Evolutionary conservation across 768 basidiomycete genomes (phyloP), one percentile per base, ranked within the genome.

Genomic region (Tricholoma saponaceum): DNA sequence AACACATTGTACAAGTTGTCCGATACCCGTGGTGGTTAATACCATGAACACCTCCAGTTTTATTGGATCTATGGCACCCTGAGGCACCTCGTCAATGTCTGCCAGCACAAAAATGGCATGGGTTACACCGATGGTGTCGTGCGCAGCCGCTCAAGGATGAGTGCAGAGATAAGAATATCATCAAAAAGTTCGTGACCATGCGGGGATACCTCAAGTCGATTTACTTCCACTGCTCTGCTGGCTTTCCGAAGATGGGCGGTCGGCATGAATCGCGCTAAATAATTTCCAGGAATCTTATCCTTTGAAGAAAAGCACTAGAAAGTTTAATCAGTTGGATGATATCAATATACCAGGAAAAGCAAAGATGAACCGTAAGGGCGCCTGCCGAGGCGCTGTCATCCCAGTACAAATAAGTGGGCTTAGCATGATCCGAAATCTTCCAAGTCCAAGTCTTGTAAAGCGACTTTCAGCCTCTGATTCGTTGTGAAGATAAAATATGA

Each of bases 111-210:
- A 16, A 39, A 18, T 2, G 2, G 8, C 25, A 25, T 46, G 44
- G 8, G 30, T 59, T 50, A 66, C 33, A 65, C 62, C 32, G 69
- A 69, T 32, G 74, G 72, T 26, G 72, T 69, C 33, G 75, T 77
- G 22, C 76, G 72, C 47, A 74, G 66, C 20, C 77, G 71, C 57
- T 77, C 75, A 26, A 77, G 69, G 41, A 77, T 70, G 25, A 77
- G 64, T 13, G 69, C 70, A n/a, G 74, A 76, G 53, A 79, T 69
- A 16, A 78, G 60, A 26, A 78, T 73, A 47, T 79, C 77, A 53
- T 79, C 78, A 46, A 78, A 68, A 51, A 63, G 66, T 46, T 74
- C 72, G 56, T 77, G 73, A 0, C 77, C 76, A 58, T 68, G 62
- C 1, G 76, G 72, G 23, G 73, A 69, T 16, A 79, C 69, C 16